Base-by-base conservation (phyloP, 768 basidiomycete genomes). In the Kwoniella bestiolae region DNA sequence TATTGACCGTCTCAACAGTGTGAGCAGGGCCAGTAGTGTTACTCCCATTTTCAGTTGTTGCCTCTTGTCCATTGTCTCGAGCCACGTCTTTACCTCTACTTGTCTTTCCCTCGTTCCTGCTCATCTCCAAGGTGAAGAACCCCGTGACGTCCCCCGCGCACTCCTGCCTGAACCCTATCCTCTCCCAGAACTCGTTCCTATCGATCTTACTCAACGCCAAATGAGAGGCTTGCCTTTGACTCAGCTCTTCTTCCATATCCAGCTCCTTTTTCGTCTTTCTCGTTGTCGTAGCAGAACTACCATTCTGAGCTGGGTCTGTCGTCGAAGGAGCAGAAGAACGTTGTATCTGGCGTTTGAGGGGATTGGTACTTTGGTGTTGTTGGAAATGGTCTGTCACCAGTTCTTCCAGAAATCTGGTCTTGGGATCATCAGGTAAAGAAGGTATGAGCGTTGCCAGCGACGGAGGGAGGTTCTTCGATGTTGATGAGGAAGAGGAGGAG, bases 101-200 rank as follows among this genome's bases (percentile, higher is more conserved):
- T n/a, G n/a, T n/a, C n/a, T n/a, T n/a, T n/a, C n/a, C n/a, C n/a
- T n/a, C n/a, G n/a, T n/a, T n/a, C n/a, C n/a, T n/a, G n/a, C n/a
- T 21, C 60, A 9, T 44, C 69, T 84, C 82, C 31, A 86, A 84
- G n/a, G 87, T 86, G 78, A 97, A 97, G 83, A 99, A 99, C 0
- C 91, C 95, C 2, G 94, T 97, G 16, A 95, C 86, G 1, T 91
- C 90, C 2, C 94, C 94, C 35, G 89, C 86, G 76, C 95, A 97
- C 81, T 99, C 96, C 77, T 97, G 95, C 28, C 96, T 86, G 81
- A 91, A 95, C 44, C 89, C 92, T 90, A 99, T 94, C 16, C 93
- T 86, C 81, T 96, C 94, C 94, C 95, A 99, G 81, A 94, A 99
- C 76, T 96, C 94, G 44, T 89, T 89, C 41, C 86, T 73, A 0